Evolutionary conservation across 2,329 filamentous ascomycete genomes (phyloP).

Genomic region (Colletotrichum lupini): DNA sequence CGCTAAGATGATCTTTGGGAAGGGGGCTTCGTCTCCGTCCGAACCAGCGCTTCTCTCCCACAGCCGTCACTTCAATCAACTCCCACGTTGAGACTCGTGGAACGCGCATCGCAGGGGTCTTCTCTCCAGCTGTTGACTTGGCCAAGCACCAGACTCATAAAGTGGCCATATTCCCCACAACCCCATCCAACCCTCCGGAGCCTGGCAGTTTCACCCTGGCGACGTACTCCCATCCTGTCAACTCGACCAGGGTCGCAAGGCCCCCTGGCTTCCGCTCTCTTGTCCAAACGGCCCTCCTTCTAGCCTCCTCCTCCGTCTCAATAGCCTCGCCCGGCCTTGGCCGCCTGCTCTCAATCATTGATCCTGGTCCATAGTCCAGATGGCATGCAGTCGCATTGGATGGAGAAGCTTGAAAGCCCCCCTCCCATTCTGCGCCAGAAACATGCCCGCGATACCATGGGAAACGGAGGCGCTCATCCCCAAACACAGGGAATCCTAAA

Average conservation of each 20-base stretch:
- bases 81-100: constrained; percentile 21
- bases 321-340: constrained; percentile 7
- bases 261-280: constrained; percentile 5
- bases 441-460: constrained; percentile 20
- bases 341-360: background rate
- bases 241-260: constrained; percentile 14
- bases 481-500: constrained; percentile 20
- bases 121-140: background rate
- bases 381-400: constrained; percentile 27
- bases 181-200: constrained; percentile 20
- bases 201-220: constrained; percentile 32
- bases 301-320: constrained; percentile 4
- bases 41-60: constrained; percentile 6
- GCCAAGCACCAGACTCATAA: constrained; percentile 24
- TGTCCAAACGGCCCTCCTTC: constrained; percentile 1
- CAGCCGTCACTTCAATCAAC: background rate
- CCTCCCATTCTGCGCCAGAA: constrained; percentile 7
- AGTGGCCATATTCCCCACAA: constrained; percentile 33
- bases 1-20: constrained; percentile 1
- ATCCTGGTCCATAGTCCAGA: constrained; percentile 12
- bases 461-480: constrained; percentile 31
- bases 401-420: constrained; percentile 21
- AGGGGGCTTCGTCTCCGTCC: constrained; percentile 20
- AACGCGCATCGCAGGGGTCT: constrained; percentile 7
- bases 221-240: constrained; percentile 30